A percentile compares a stretch with the other conserved stretches of the same genome.
phyloP scores from a whole-genome alignment of 2,329 filamentous ascomycete species.

The Stagonosporopsis tanaceti region DNA sequence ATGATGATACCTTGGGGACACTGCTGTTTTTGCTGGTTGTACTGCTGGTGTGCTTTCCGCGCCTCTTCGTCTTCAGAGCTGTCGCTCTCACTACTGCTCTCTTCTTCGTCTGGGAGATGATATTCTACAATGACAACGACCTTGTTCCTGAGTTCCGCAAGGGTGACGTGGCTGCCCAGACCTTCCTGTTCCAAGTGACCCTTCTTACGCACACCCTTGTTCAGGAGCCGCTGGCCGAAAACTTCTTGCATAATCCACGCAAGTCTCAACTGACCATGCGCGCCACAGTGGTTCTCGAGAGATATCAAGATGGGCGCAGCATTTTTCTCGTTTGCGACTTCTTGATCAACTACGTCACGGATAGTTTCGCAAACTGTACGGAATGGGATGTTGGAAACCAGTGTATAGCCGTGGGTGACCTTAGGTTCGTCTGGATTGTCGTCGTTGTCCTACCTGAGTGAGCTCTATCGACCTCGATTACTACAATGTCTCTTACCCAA shows the following conservation, averaged over 20 bases:
- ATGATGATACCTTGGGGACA: slow-evolving; percentile 62
- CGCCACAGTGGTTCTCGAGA: slow-evolving; percentile 71
- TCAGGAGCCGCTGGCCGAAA: slow-evolving; percentile 67
- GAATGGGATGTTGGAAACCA: slow-evolving; percentile 72
- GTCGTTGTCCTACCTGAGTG: slow-evolving; percentile 47
- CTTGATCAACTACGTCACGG: slow-evolving; percentile 67
- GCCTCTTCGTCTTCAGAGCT: slow-evolving; percentile 54
- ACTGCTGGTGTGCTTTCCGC: slow-evolving; percentile 61
- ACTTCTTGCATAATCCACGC: slow-evolving; percentile 72
- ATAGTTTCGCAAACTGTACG: slow-evolving; percentile 72
- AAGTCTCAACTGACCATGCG: slow-evolving; percentile 66
- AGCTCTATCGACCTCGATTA: neutral
- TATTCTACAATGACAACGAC: slow-evolving; percentile 74
- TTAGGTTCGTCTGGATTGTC: slow-evolving; percentile 70
- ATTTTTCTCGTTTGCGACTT: slow-evolving; percentile 57
- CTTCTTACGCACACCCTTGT: slow-evolving; percentile 63
- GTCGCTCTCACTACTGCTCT: slow-evolving; percentile 46
- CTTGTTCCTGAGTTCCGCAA: slow-evolving; percentile 68
- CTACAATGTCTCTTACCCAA: slow-evolving; percentile 58
- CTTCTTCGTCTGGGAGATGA: slow-evolving; percentile 63
- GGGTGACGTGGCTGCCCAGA: slow-evolving; percentile 61
- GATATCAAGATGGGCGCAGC: slow-evolving; percentile 70
- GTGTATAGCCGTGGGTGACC: slow-evolving; percentile 74
- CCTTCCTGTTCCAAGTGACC: slow-evolving; percentile 64
- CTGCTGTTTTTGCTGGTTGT: slow-evolving; percentile 62